phyloP scores from a whole-genome alignment of 169 alveolate genomes.

The Cryptosporidium parvum region DNA sequence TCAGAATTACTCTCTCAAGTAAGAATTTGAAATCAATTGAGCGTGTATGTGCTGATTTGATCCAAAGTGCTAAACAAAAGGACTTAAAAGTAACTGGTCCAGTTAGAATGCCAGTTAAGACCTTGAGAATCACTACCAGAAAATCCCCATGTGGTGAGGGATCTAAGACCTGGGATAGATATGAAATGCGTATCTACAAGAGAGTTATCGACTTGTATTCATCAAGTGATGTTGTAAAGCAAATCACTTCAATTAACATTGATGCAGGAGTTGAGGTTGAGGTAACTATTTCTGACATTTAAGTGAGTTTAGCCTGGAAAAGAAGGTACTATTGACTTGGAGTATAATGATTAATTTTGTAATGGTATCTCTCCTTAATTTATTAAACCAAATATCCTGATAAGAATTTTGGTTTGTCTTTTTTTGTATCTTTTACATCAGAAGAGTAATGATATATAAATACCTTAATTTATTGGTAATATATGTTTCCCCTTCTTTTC shows the following conservation, averaged over 20 bases:
- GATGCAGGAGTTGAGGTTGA: conserved; percentile 98
- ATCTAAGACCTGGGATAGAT: conserved; percentile 98
- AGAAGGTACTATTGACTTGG: conserved; percentile 24
- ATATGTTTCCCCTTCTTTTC: no score
- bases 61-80: conserved; percentile 93
- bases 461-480: not conserved
- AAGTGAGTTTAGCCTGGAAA: conserved; percentile 33
- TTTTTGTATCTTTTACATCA: not conserved
- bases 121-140: conserved; percentile 94
- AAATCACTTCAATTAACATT: conserved; percentile 95
- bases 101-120: conserved; percentile 97
- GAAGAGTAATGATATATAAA: not conserved
- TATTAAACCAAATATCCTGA: not conserved
- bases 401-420: not conserved
- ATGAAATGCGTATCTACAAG: conserved; percentile 97
- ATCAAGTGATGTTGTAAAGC: conserved; percentile 95
- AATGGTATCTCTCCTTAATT: not conserved
- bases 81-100: conserved; percentile 95
- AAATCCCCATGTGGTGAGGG: conserved; percentile 99
- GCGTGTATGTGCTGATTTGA: conserved; percentile 93
- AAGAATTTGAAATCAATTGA: conserved; percentile 90
- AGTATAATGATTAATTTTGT: not conserved
- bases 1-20: conserved; percentile 93
- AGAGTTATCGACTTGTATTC: conserved; percentile 97
- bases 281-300: conserved; percentile 91